Base-by-base conservation (phyloP, 2,329 filamentous ascomycete genomes). In the Pestalotiopsis sp. region DNA sequence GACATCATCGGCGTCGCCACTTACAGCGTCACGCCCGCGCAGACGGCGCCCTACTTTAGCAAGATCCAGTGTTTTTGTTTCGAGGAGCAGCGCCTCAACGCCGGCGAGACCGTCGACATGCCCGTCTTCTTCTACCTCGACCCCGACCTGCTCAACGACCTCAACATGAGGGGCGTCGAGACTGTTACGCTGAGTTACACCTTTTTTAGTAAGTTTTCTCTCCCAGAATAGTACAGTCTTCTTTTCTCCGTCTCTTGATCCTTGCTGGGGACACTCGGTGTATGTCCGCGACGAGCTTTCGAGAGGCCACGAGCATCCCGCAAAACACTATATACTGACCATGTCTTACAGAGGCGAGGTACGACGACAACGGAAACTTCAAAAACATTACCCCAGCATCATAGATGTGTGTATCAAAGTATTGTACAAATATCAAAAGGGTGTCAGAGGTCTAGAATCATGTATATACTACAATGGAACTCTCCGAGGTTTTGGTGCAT, bases 1-100 rank as follows among this genome's bases (percentile, higher is more conserved):
- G 97, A 99, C 83, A 98, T 99, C 75, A 98, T 99, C 76, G 96
- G 96, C 62, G 95, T 99, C 58, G 96, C 96, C 12, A 99, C 96
- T 7, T 99, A 99, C 82, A 97, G 93, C 77, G 97, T 99, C 38
- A 98, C 95, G 2, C 96, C 96, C 0, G 96, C 90, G 3, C 96
- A 99, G 82, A 95, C 97, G 59, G 95, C 96, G 58, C 95, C 94
- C 1, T 99, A 99, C 80, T 99, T 99, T 79, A 97, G 93, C 88
- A 99, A 99, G 87, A 99, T 99, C 60, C 96, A 99, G 82, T 99
- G 96, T 78, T 99, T 99, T 82, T 99, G 96, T 81, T 99, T 99
- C 76, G 96, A 99, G 83, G 95, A 94, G 82, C 96, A 99, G 86
- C 88, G 97, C 70, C 82, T 99, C 73, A 95, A 96, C 78, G 95